phyloP scores from a whole-genome alignment of 306 rosid genomes.

The Pyrus betulifolia region DNA sequence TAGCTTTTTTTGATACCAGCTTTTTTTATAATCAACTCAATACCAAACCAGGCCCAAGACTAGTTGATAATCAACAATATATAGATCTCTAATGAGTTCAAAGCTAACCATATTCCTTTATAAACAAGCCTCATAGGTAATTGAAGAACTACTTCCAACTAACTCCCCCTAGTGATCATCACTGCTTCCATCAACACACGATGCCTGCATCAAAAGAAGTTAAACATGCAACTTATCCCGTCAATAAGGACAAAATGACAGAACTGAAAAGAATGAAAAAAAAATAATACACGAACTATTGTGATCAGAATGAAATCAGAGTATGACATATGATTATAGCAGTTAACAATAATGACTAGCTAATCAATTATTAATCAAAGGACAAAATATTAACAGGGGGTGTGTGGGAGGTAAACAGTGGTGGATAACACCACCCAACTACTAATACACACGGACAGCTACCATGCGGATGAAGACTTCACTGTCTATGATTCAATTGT shows the following conservation, averaged over 20 bases:
- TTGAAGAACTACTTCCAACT: not conserved
- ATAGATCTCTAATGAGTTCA: not conserved
- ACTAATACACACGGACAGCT: not conserved
- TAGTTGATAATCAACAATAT: not conserved
- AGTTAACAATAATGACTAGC: too few species aligned
- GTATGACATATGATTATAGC: too few species aligned
- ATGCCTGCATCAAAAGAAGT: slow-evolving; percentile 4
- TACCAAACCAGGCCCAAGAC: not conserved
- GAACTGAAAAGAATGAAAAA: not conserved
- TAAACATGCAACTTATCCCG: not conserved
- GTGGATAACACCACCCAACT: not conserved
- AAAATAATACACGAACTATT: not conserved
- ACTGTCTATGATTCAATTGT: not conserved
- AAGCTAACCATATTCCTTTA: not conserved
- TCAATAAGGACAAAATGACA: not conserved
- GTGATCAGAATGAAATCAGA: not conserved
- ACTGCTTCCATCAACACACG: not conserved
- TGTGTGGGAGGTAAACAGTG: too few species aligned
- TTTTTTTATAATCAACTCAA: too few species aligned
- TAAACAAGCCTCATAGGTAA: not conserved
- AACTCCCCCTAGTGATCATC: not conserved
- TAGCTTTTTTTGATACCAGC: too few species aligned
- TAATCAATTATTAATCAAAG: too few species aligned
- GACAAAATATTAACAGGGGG: too few species aligned
- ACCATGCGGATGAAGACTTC: not conserved